Base-by-base conservation (phyloP, 192 early-diverging fungal genomes). In the Bifiguratus adelaidae region DNA sequence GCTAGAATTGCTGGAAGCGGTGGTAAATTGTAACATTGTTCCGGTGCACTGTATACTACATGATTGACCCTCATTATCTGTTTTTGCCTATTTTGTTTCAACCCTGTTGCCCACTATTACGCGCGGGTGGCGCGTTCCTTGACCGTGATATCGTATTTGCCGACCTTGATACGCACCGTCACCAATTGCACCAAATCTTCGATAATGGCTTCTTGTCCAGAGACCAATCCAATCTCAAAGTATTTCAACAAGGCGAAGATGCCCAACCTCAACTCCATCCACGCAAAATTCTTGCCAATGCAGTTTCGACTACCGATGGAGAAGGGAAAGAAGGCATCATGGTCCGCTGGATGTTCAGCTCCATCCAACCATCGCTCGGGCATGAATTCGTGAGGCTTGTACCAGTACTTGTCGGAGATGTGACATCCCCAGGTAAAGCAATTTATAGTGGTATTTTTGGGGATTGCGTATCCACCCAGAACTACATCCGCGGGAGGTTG, bases 311-410 rank as follows among this genome's bases (percentile, higher is more conserved):
- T 58, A 20, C 61, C 48, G 56, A 24, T 48, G 52, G 51, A 68
- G 53, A 73, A 73, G 22, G 71, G 71, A 58, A 60, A 66, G 48
- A 65, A 73, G 3, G 66, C 66, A 19, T 65, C 53, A 4, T 54
- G 38, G 27, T 18, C 25, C 1, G 60, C 47, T 7, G 15, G 20
- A 24, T 51, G 47, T 25, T 55, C 56, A 11, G 60, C 52, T 15
- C 60, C 66, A n/a, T 52, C 30, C 9, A 63, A 22, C 69, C 68
- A 76, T 32, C 73, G 63, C 28, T 76, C 69, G 4, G 73, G 73
- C 12, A 58, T 56, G 41, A 76, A 76, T 29, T 55, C 55, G 4
- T 60, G 45, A 8, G 69, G 52, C 32, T 65, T 50, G 24, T 59
- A 37, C 50, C 66, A 76, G 50, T 76, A 76, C 16, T 52, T 46